Conservation (phyloP, 2,329 filamentous ascomycete genomes). For the Arthrobotrys sphaeroides region DNA sequence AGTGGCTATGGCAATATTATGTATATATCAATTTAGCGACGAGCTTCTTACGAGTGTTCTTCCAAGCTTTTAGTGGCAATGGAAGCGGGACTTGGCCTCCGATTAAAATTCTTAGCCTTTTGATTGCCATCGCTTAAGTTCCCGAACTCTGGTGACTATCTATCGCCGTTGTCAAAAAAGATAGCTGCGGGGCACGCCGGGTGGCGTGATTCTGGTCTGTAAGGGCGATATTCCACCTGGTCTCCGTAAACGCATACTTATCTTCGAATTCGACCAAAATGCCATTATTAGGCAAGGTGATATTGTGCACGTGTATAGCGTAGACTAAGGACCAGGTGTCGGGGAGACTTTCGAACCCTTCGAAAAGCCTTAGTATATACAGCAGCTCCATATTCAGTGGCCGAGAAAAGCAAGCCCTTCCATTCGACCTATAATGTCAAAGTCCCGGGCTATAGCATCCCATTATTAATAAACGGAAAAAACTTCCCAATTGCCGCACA, state of each 20-base stretch:
- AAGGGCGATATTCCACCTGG: neutral
- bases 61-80: neutral
- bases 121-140: neutral
- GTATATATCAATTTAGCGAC: neutral
- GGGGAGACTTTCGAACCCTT: too few relatives aligned
- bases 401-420: too few relatives aligned
- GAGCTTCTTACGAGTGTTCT: neutral
- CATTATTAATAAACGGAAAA: neutral
- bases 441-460: too few relatives aligned
- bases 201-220: constrained; percentile 13
- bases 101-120: neutral
- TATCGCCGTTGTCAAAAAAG: neutral
- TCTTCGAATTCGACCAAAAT: too few relatives aligned
- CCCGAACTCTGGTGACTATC: neutral
- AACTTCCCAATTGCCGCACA: neutral
- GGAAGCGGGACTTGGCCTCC: neutral
- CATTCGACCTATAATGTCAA: neutral
- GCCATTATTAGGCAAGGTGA: too few relatives aligned
- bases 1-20: neutral
- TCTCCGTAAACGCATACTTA: neutral
- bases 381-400: too few relatives aligned
- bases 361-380: too few relatives aligned
- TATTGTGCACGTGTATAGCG: too few relatives aligned
- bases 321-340: too few relatives aligned
- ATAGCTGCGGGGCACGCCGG: neutral